Percentiles rank a stretch among this genome's conserved stretches.
phyloP scores from a whole-genome alignment of 2,329 filamentous ascomycete genomes.

The Fusarium pininemorale region DNA sequence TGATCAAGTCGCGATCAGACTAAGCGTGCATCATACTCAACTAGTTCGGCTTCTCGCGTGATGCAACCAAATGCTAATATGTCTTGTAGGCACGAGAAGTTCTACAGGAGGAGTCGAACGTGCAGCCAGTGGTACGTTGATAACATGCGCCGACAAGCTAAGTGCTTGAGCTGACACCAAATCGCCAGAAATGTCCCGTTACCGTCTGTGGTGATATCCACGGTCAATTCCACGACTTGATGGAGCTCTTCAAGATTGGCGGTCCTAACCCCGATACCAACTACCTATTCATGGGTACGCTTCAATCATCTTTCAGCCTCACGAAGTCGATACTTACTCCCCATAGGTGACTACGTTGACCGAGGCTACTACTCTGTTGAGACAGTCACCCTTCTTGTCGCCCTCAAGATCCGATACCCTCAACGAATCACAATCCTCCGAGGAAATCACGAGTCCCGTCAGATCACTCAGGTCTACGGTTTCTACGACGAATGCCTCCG shows the following conservation, averaged over 20 bases:
- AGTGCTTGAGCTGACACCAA: slow-evolving; percentile 41
- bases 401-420: slow-evolving; percentile 97
- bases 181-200: slow-evolving; percentile 90
- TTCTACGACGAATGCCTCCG: slow-evolving; percentile 99
- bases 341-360: slow-evolving; percentile 92
- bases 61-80: slow-evolving; percentile 45
- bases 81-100: slow-evolving; percentile 84
- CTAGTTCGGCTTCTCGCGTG: slow-evolving; percentile 45
- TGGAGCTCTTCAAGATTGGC: slow-evolving; percentile 99
- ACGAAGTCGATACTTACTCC: slow-evolving; percentile 16
- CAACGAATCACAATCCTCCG: slow-evolving; percentile 98
- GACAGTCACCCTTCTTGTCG: slow-evolving; percentile 95
- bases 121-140: slow-evolving; percentile 90
- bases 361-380: slow-evolving; percentile 99
- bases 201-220: slow-evolving; percentile 99
- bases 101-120: slow-evolving; percentile 96
- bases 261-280: slow-evolving; percentile 98
- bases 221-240: slow-evolving; percentile 97
- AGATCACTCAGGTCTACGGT: slow-evolving; percentile 99
- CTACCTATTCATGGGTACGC: slow-evolving; percentile 97
- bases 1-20: not conserved
- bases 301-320: not conserved
- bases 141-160: slow-evolving; percentile 15
- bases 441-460: slow-evolving; percentile 97
- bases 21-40: slow-evolving; percentile 15